A percentile compares a stretch with the other conserved stretches of the same genome.
These are phyloP conservation scores for Leptomonas seymouri DNA, from an alignment of 208 protist genomes.

Conservation along the genomic window DNA sequence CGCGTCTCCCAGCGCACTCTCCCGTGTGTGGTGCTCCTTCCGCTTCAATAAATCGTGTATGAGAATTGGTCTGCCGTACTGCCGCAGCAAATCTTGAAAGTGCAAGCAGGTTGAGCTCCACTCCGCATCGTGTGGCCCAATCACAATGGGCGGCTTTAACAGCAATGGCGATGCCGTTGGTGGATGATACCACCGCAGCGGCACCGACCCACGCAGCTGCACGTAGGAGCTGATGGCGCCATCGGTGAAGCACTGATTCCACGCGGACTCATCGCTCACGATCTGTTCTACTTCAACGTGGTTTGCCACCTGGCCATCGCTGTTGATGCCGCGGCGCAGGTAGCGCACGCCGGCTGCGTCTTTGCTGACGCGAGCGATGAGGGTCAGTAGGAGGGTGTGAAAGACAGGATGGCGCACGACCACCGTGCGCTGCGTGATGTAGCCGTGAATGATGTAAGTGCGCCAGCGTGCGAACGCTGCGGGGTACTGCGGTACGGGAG, in stretches of 20 bases:
- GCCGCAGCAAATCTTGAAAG: slow-evolving; percentile 89
- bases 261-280: slow-evolving; percentile 60
- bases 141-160: slow-evolving; percentile 89
- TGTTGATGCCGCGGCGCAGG: slow-evolving; percentile 94
- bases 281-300: slow-evolving; percentile 93
- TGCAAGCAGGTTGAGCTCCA: slow-evolving; percentile 81
- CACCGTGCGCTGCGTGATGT: slow-evolving; percentile 36
- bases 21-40: slow-evolving; percentile 87
- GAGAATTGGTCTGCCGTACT: slow-evolving; percentile 93
- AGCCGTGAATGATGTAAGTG: slow-evolving; percentile 42
- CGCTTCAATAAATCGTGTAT: slow-evolving; percentile 93
- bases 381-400: slow-evolving; percentile 57
- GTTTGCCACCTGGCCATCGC: slow-evolving; percentile 83
- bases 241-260: slow-evolving; percentile 20
- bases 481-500: slow-evolving; percentile 23
- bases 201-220: slow-evolving; percentile 87
- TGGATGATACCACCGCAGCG: slow-evolving; percentile 84
- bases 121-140: slow-evolving; percentile 42
- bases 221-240: slow-evolving; percentile 71
- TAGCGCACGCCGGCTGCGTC: slow-evolving; percentile 95
- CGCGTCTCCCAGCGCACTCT: slow-evolving; percentile 73
- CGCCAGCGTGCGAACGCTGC: slow-evolving; percentile 28
- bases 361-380: slow-evolving; percentile 94
- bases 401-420: slow-evolving; percentile 28
- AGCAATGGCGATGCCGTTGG: slow-evolving; percentile 44